Conservation (phyloP, 768 basidiomycete genomes). For the Phlegmacium glaucopus region DNA sequence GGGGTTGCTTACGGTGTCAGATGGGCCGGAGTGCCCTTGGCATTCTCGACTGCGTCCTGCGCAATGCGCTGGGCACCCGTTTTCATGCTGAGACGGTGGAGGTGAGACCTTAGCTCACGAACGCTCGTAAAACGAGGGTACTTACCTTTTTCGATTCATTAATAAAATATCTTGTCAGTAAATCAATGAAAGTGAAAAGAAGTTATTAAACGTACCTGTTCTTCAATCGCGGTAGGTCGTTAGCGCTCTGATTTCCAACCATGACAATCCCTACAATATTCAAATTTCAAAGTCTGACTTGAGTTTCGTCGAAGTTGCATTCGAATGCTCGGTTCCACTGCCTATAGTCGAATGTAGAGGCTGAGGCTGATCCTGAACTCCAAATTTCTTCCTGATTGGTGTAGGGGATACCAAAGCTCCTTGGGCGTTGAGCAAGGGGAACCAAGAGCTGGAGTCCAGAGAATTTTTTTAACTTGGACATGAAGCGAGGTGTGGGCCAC, state of each 20-base stretch:
- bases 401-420: constrained; percentile 9
- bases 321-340: constrained; percentile 9
- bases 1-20: no score
- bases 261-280: constrained; percentile 89
- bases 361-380: constrained; percentile 14
- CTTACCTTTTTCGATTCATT: no score
- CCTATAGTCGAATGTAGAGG: constrained; percentile 6
- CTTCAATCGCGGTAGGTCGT: constrained; percentile 79
- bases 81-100: no score
- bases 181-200: not conserved
- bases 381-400: constrained; percentile 21
- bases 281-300: constrained; percentile 42
- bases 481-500: constrained; percentile 13
- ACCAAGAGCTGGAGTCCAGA: constrained; percentile 13
- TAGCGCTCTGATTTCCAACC: constrained; percentile 83
- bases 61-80: no score
- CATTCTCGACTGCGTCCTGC: no score
- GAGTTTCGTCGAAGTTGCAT: constrained; percentile 2
- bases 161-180: not conserved
- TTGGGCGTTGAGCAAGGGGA: constrained; percentile 6
- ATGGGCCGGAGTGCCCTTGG: no score
- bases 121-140: no score
- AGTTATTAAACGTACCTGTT: constrained; percentile 60
- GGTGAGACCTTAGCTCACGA: no score
- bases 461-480: constrained; percentile 19